A percentile compares a stretch with the other conserved stretches of the same genome.
These are phyloP conservation scores for Remersonia thermophila DNA, from an alignment of 2,329 filamentous ascomycete species.

Conservation along the genomic window DNA sequence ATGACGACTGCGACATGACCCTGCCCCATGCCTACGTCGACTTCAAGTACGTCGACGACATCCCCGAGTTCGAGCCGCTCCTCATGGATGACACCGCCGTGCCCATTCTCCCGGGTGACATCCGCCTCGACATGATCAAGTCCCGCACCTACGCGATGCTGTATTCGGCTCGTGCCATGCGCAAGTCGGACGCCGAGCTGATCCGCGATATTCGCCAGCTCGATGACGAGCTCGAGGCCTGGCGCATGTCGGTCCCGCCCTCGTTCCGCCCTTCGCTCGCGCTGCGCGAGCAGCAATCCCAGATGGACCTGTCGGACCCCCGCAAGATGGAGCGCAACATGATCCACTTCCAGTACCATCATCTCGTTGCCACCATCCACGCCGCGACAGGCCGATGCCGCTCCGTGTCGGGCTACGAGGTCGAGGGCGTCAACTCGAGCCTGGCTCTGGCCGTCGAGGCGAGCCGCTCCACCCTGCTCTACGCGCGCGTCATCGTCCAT, in stretches of 20 bases:
- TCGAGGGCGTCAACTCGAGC: slow-evolving; percentile 39
- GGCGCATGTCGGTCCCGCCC: slow-evolving; percentile 36
- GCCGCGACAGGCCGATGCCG: slow-evolving; percentile 40
- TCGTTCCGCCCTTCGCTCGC: slow-evolving; percentile 36
- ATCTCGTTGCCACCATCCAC: slow-evolving; percentile 43
- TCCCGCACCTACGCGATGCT: slow-evolving; percentile 34
- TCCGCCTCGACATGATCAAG: slow-evolving; percentile 39
- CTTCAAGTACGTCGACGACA: slow-evolving; percentile 16
- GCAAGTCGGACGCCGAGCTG: slow-evolving; percentile 42
- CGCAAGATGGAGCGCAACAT: slow-evolving; percentile 32
- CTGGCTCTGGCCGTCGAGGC: slow-evolving; percentile 41
- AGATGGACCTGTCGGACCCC: slow-evolving; percentile 1
- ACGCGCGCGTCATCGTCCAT: slow-evolving; percentile 30
- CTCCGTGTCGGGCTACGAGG: slow-evolving; percentile 23
- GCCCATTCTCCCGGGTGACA: slow-evolving; percentile 33
- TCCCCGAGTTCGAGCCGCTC: slow-evolving; percentile 3
- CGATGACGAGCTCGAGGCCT: slow-evolving; percentile 43
- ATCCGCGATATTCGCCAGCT: slow-evolving; percentile 42
- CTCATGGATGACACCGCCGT: slow-evolving; percentile 16
- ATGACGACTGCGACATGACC: slow-evolving; percentile 40
- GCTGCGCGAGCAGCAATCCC: slow-evolving; percentile 17
- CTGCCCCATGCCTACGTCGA: slow-evolving; percentile 31
- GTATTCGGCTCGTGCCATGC: slow-evolving; percentile 35
- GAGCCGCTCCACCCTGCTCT: slow-evolving; percentile 41
- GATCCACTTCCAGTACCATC: slow-evolving; percentile 42